Conservation (phyloP, 2,329 filamentous ascomycete genomes). For the Clarireedia monteithiana region DNA sequence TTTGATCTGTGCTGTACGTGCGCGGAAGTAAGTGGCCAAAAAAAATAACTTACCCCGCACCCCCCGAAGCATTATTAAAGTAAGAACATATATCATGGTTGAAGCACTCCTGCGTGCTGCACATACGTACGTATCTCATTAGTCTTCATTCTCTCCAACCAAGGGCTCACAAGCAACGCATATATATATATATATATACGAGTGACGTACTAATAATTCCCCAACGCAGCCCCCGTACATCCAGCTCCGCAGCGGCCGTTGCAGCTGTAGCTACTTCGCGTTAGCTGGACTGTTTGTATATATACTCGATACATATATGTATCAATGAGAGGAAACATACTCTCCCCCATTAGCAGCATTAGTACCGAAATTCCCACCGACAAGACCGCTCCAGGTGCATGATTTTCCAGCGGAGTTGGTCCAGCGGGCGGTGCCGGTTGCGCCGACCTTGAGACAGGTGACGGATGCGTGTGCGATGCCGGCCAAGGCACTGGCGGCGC, state of each 20-base stretch:
- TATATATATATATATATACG: background rate
- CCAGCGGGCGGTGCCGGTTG: slow-evolving; percentile 39
- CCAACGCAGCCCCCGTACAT: slow-evolving; percentile 36
- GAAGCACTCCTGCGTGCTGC: slow-evolving; percentile 40
- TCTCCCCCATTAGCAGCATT: slow-evolving; percentile 35
- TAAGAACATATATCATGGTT: slow-evolving; percentile 44
- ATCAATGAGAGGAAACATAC: slow-evolving; percentile 27
- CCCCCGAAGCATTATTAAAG: slow-evolving; percentile 41
- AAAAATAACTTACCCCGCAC: slow-evolving; percentile 31
- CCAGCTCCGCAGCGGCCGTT: slow-evolving; percentile 42
- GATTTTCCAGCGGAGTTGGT: slow-evolving; percentile 35
- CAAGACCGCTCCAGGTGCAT: slow-evolving; percentile 37
- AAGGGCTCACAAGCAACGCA: background rate
- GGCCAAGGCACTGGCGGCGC: background rate
- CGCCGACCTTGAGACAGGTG: slow-evolving; percentile 33
- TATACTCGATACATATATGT: background rate
- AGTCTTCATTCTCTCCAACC: background rate
- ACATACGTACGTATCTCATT: background rate
- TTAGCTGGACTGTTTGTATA: background rate
- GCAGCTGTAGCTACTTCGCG: slow-evolving; percentile 37
- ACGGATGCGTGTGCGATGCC: slow-evolving; percentile 21
- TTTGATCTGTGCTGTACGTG: background rate
- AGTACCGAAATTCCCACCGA: slow-evolving; percentile 41
- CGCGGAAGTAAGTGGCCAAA: background rate
- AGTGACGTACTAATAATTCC: slow-evolving; percentile 35